Conservation (phyloP, 495 filamentous ascomycete species). For the Ramalina intermedia region DNA sequence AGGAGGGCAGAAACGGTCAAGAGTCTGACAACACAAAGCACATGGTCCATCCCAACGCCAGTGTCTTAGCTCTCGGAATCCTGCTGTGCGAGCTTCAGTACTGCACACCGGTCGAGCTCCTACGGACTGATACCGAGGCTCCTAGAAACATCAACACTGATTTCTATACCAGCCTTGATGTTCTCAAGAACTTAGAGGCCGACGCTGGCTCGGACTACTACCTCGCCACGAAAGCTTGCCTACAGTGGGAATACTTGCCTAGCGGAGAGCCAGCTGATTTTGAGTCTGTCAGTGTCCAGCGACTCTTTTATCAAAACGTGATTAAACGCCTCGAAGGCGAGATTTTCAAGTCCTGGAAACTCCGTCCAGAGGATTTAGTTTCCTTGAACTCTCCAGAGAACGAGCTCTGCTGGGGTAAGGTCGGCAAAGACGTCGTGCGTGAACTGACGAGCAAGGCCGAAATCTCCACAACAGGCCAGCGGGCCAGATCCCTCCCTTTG, state of each 20-base stretch:
- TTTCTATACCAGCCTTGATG: constrained; percentile 20
- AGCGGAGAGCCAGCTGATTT: constrained; percentile 17
- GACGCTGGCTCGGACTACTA: constrained; percentile 23
- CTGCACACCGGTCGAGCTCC: constrained; percentile 20
- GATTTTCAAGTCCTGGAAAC: constrained; percentile 21
- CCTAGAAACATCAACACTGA: constrained; percentile 19
- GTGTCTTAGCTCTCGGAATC: constrained; percentile 22
- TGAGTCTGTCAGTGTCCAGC: constrained; percentile 18
- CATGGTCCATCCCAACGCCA: constrained; percentile 20
- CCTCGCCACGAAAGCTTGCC: constrained; percentile 23
- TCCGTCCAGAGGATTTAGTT: constrained; percentile 20
- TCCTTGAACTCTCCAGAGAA: constrained; percentile 19
- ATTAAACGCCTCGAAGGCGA: constrained; percentile 23
- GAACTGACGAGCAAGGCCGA: too few species aligned
- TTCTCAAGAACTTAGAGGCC: constrained; percentile 18
- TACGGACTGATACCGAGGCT: constrained; percentile 12
- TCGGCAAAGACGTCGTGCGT: constrained; percentile 18
- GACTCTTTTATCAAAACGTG: constrained; percentile 24
- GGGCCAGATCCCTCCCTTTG: too few species aligned
- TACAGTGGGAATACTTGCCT: constrained; percentile 19
- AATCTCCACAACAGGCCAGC: too few species aligned
- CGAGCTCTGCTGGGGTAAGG: constrained; percentile 18
- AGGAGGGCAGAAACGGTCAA: constrained; percentile 7
- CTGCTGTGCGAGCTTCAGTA: constrained; percentile 25
- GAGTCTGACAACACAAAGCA: constrained; percentile 6